Evolutionary conservation across 2,329 filamentous ascomycete species (phyloP), one percentile per base, ranked within the genome.

Genomic region (Trichoderma arundinaceum): DNA sequence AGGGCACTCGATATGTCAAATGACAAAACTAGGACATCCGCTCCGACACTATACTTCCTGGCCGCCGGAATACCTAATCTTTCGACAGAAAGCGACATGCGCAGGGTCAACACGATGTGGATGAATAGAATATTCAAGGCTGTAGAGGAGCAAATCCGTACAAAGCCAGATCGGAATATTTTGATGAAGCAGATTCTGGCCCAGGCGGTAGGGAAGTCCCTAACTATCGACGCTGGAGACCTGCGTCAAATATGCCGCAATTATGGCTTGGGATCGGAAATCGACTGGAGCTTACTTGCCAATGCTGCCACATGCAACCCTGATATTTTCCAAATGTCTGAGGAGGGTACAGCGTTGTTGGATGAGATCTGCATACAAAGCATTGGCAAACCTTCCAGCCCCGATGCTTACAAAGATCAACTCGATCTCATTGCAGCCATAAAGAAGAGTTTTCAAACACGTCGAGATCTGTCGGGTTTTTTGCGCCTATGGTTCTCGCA

Each of bases 401-500:
- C 38, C 4, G 52, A 64, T 4, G 69, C 75, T 12, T 41, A 68
- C 1, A 68, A 70, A 6, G 68, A 71, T 9, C 73, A 76, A 35
- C 71, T 72, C 4, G 71, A 76, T 10, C 78, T 83, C 4, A 74
- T 84, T 3, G 74, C 76, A 2, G 74, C 79, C 1, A 77, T 85
- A 19, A 78, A 80, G 1, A 73, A 78, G 59, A 81, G 82, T 0
- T 83, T 80, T 68, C 78, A 78, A 7, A 79, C 75, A 5, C 78
- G 76, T 10, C 80, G 82, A 60, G 79, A 81, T 64, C 72, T 84
- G 12, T 72, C 80, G 0, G 75, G 77, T 5, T 85, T 85, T 64
- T 66, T 85, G 66, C 78, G 77, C 54, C 71, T 80, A 1, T 86
- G 83, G 83, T 81, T 77, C 54, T 70, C 75, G 48, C 78, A 82